A percentile compares a stretch with the other conserved stretches of the same genome.
Conservation (phyloP, 139 green algal species). For the Micractinium conductrix region DNA sequence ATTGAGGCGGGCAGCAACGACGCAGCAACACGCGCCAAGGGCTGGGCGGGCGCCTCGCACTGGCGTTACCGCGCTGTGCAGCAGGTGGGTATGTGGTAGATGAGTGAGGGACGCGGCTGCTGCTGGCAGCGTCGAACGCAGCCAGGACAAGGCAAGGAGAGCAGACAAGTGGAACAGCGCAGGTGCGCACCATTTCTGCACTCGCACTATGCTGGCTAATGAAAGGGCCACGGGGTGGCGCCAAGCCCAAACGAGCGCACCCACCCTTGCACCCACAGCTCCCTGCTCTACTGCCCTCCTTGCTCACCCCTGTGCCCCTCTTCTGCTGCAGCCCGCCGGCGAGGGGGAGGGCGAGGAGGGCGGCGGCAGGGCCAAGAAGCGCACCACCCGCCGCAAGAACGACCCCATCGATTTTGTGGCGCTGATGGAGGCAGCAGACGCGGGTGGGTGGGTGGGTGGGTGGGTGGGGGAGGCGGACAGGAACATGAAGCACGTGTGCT, state of each 20-base stretch:
- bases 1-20: slow-evolving; percentile 36
- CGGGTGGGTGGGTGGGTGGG: neutral
- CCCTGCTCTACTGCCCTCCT: too few species aligned
- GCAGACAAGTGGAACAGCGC: too few species aligned
- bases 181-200: too few species aligned
- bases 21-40: slow-evolving; percentile 25
- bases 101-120: neutral
- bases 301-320: neutral
- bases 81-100: neutral
- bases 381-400: slow-evolving; percentile 22
- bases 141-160: too few species aligned
- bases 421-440: slow-evolving; percentile 38
- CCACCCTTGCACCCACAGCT: too few species aligned
- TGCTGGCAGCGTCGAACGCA: neutral
- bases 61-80: slow-evolving; percentile 62
- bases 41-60: slow-evolving; percentile 70
- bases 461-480: neutral
- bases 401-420: slow-evolving; percentile 77
- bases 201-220: neutral
- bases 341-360: slow-evolving; percentile 21
- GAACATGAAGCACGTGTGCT: slow-evolving; percentile 19
- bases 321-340: neutral
- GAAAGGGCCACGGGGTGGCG: neutral
- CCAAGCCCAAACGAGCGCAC: too few species aligned
- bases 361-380: neutral